phyloP scores from a whole-genome alignment of 108 stramenopile species.

The Nitzschia palea region DNA sequence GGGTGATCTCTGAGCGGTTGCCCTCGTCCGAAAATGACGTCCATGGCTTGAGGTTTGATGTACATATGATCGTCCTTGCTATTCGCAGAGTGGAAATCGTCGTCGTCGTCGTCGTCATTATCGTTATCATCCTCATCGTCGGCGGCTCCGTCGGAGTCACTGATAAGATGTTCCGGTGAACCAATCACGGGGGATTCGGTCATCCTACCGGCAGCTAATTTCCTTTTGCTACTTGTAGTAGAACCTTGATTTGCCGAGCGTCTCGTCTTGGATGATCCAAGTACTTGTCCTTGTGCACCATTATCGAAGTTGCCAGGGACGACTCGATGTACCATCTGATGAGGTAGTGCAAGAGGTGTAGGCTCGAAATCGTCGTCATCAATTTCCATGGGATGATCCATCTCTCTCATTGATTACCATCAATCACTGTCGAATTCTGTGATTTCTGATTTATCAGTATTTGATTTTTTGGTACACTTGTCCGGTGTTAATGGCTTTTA shows the following conservation, averaged over 20 bases:
- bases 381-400: neutral
- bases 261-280: neutral
- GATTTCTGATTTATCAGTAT: neutral
- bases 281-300: neutral
- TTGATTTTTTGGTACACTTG: neutral
- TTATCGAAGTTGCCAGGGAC: neutral
- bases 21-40: constrained; percentile 16
- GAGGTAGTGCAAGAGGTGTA: constrained; percentile 1
- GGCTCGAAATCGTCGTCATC: constrained; percentile 13
- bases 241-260: too few relatives aligned
- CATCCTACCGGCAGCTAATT: neutral
- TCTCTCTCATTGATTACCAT: neutral
- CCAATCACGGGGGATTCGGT: neutral
- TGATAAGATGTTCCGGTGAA: constrained; percentile 3
- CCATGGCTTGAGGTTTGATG: neutral
- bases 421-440: neutral
- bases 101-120: constrained; percentile 16
- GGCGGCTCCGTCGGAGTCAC: constrained; percentile 10
- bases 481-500: too few relatives aligned
- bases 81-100: constrained; percentile 12
- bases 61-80: constrained; percentile 1
- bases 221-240: too few relatives aligned
- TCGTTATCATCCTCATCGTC: constrained; percentile 12
- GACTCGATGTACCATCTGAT: constrained; percentile 1
- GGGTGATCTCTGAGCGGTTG: constrained; percentile 11